Base-by-base conservation (phyloP, 352 stramenopile species). In the Thalassiosira mediterranea region DNA sequence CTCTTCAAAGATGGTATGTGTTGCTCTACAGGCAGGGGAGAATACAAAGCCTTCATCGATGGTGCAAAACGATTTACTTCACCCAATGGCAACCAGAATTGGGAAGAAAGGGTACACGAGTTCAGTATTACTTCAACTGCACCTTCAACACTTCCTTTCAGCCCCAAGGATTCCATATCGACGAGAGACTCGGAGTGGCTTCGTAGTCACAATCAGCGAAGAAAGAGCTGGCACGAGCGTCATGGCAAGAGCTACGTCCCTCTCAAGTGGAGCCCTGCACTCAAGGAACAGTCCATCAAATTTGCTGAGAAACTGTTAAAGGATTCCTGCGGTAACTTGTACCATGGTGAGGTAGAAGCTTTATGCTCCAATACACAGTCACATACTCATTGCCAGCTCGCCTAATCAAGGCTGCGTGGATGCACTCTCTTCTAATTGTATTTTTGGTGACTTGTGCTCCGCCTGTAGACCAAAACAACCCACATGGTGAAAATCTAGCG, bases 1-100 rank as follows among this genome's bases (percentile, higher is more conserved):
- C 13, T 25, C 8, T 72, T 49, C 25, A 56, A 65, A n/a, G 67
- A 78, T 52, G 69, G 69, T 17, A 73, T 78, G 65, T 69, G 54
- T 3, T 54, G 51, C 0, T 38, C 25, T 11, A 48, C 8, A 25
- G 60, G 51, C 17, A 1, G 52, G 21, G 69, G 60, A 7, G 34
- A 19, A 11, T 78, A 78, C 21, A 19, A 42, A 1, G 15, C 65
- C 21, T 59, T 34, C 34, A 38, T 73, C 25, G 60, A 72, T 54
- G 59, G 40, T 1, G 13, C 26, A 1, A 34, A 57, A 29, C 44
- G 3, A 15, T 76, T 69, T 48, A 17, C 48, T 31, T 26, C 28
- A 0, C n/a, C 31, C 17, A 21, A 51, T n/a, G 47, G 49, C 32
- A 38, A 4, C 5, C 21, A 38, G 13, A 48, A 69, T 3, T 76